Conservation (phyloP, 1,139 yeast species). For the Candida smagusa region DNA sequence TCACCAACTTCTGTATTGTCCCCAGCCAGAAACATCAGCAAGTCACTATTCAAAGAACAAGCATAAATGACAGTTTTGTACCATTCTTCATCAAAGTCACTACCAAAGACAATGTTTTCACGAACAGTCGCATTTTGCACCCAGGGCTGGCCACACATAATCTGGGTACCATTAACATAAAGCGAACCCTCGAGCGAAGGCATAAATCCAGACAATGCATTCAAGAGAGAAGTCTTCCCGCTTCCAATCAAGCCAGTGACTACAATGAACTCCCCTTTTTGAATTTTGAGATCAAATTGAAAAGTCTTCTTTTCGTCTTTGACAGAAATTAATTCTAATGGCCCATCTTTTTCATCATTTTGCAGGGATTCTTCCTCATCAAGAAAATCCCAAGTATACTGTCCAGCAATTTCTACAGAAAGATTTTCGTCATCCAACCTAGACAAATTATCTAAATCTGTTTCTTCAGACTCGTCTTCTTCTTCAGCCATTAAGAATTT, state of each 20-base stretch:
- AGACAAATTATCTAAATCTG: slow-evolving; percentile 8
- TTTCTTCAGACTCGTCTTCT: slow-evolving; percentile 12
- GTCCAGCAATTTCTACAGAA: slow-evolving; percentile 17
- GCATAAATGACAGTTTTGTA: slow-evolving; percentile 56
- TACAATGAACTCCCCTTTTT: slow-evolving; percentile 42
- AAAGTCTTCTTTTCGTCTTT: slow-evolving; percentile 9
- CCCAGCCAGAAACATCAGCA: slow-evolving; percentile 14
- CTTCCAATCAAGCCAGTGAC: slow-evolving; percentile 49
- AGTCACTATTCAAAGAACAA: slow-evolving; percentile 54
- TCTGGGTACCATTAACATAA: slow-evolving; percentile 33
- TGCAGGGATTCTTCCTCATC: slow-evolving; percentile 4
- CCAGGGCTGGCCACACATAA: slow-evolving; percentile 53
- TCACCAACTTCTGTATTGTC: slow-evolving; percentile 19
- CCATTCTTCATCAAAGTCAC: slow-evolving; percentile 46
- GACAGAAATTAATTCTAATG: no score
- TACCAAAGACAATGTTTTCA: slow-evolving; percentile 68
- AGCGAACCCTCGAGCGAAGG: slow-evolving; percentile 37
- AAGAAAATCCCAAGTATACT: slow-evolving; percentile 58
- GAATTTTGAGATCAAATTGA: slow-evolving; percentile 31
- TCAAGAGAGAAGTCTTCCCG: slow-evolving; percentile 45
- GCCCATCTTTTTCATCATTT: no score
- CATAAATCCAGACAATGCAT: slow-evolving; percentile 50
- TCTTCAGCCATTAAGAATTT: slow-evolving; percentile 34
- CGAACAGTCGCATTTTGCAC: slow-evolving; percentile 40
- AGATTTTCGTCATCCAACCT: no score